phyloP scores from a whole-genome alignment of 2,329 filamentous ascomycete genomes.

The Microcyclospora tardicrescens region DNA sequence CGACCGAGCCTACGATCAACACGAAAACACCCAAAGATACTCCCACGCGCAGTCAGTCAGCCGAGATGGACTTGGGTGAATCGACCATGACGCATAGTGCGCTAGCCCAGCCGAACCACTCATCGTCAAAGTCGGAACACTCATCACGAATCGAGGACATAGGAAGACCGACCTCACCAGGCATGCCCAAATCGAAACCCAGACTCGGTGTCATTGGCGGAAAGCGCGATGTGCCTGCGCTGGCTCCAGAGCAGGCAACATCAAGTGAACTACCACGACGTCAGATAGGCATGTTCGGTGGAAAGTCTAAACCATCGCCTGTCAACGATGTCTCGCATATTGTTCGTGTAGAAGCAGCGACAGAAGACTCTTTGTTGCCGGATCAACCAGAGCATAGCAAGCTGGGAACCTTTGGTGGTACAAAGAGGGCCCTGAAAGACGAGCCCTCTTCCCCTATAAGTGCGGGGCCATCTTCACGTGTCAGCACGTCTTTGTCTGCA shows the following conservation, averaged over 20 bases:
- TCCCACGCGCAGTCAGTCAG: not conserved
- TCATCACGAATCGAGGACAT: not conserved
- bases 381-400: constrained; percentile 8
- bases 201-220: constrained; percentile 7
- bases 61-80: not conserved
- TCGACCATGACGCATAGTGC: not conserved
- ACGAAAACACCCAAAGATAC: not conserved
- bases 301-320: no score
- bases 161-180: not conserved
- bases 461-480: not conserved
- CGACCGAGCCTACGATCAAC: not conserved
- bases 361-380: no score
- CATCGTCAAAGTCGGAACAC: no score
- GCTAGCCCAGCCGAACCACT: not conserved
- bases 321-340: no score
- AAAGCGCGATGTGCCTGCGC: not conserved
- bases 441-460: not conserved
- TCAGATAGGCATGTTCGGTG: constrained; percentile 24
- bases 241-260: not conserved
- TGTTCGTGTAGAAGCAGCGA: no score
- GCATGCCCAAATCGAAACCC: not conserved
- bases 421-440: not conserved
- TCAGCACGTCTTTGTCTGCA: constrained; percentile 2
- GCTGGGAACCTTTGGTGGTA: constrained; percentile 1
- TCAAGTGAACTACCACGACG: no score